Conservation (phyloP, 352 stramenopile species). For the Phytophthora citricola region DNA sequence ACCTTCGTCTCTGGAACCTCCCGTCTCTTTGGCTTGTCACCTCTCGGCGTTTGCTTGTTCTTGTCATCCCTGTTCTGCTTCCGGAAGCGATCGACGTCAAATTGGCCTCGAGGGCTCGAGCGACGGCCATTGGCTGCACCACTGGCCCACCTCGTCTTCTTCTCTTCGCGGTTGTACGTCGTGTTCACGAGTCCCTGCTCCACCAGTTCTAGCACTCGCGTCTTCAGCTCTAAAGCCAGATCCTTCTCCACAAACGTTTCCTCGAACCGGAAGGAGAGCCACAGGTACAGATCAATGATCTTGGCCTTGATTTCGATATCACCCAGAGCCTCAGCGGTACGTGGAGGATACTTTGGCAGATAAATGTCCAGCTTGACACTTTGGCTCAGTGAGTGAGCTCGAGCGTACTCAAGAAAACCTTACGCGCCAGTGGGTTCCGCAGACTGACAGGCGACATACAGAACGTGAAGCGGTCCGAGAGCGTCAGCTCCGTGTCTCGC, state of each 20-base stretch:
- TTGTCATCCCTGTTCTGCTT: background rate
- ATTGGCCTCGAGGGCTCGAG: constrained; percentile 5
- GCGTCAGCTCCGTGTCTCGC: constrained; percentile 66
- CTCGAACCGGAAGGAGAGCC: constrained; percentile 93
- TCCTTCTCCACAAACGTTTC: constrained; percentile 83
- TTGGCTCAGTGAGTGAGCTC: constrained; percentile 69
- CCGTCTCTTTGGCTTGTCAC: background rate
- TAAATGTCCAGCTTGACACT: constrained; percentile 87
- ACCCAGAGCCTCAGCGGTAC: constrained; percentile 83
- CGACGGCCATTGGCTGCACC: constrained; percentile 24
- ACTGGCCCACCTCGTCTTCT: constrained; percentile 35
- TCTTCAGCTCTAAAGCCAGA: constrained; percentile 71
- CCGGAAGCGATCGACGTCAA: constrained; percentile 16
- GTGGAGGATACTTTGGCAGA: constrained; percentile 70
- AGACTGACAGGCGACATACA: constrained; percentile 91
- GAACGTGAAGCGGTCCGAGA: constrained; percentile 88
- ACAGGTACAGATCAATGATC: constrained; percentile 95
- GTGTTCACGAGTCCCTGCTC: constrained; percentile 79
- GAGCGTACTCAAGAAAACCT: constrained; percentile 88
- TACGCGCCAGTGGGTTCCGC: constrained; percentile 72
- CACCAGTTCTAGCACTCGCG: constrained; percentile 67
- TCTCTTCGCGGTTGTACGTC: constrained; percentile 72
- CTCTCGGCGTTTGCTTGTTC: constrained; percentile 10
- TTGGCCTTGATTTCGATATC: constrained; percentile 92
- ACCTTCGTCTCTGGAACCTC: background rate